A percentile compares a stretch with the other conserved stretches of the same genome.
Conservation (phyloP, 2,329 filamentous ascomycete species). For the Aspergillus eucalypticola region DNA sequence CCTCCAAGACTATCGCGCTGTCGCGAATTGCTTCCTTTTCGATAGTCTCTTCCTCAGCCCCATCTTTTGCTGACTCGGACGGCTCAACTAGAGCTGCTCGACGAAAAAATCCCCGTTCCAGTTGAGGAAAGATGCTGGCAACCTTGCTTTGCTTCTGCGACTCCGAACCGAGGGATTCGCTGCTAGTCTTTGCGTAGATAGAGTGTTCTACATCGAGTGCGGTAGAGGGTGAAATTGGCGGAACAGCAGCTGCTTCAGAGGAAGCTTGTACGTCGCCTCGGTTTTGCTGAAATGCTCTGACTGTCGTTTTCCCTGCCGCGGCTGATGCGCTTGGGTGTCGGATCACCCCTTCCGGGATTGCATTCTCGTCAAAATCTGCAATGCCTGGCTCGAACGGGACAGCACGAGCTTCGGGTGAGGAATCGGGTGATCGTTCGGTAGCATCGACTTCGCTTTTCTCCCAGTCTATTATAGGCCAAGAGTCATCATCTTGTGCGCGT, state of each 20-base stretch:
- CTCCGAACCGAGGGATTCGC: conserved; percentile 14
- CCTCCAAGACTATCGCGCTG: conserved; percentile 48
- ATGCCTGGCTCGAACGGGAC: conserved; percentile 26
- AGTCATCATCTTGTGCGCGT: conserved; percentile 30
- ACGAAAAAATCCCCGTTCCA: conserved; percentile 37
- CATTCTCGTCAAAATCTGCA: conserved; percentile 31
- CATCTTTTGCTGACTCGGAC: conserved; percentile 36
- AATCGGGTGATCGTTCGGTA: conserved; percentile 25
- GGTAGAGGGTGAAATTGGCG: conserved; percentile 6
- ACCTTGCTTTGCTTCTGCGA: conserved; percentile 30
- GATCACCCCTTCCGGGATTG: conserved; percentile 27
- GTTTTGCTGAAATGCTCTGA: conserved; percentile 24
- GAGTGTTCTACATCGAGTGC: conserved; percentile 9
- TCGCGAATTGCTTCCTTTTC: conserved; percentile 42
- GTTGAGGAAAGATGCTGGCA: conserved; percentile 37
- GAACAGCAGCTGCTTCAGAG: not conserved
- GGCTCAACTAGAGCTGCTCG: conserved; percentile 24
- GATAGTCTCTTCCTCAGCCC: conserved; percentile 43
- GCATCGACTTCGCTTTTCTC: conserved; percentile 28
- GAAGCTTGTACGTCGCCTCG: not conserved
- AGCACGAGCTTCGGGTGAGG: conserved; percentile 25
- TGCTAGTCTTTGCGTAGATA: conserved; percentile 15
- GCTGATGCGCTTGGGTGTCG: conserved; percentile 14
- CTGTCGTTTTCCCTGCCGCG: conserved; percentile 28
- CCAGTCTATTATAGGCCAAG: conserved; percentile 43